Percentiles rank a stretch among this genome's conserved stretches.
phyloP scores from a whole-genome alignment of 768 basidiomycete genomes.

The Rhodosporidiobolus sp. region DNA sequence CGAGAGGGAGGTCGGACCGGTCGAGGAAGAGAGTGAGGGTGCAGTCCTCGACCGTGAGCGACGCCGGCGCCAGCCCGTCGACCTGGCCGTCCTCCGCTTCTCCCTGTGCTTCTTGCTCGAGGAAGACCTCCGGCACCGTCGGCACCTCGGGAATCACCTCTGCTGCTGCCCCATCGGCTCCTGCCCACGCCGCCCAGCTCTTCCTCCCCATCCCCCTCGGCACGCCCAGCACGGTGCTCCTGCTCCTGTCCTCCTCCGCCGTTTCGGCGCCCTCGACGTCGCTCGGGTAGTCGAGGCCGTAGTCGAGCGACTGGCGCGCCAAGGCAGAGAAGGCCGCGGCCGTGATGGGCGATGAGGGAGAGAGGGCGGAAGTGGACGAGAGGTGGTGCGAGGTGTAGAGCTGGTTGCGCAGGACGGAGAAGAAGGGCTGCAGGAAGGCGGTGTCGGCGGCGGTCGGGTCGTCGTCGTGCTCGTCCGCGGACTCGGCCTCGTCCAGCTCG shows the following conservation, averaged over 20 bases:
- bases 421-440: conserved; percentile 17
- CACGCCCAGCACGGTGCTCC: conserved; percentile 15
- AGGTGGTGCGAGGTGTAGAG: neutral
- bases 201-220: conserved; percentile 1
- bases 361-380: neutral
- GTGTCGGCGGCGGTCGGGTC: neutral
- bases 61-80: neutral
- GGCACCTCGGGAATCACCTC: neutral
- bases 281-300: neutral
- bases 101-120: neutral
- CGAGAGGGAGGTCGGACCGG: conserved; percentile 13
- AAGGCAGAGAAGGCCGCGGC: neutral
- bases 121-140: neutral
- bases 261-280: conserved; percentile 3
- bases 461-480: too few relatives aligned
- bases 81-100: neutral
- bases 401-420: conserved; percentile 17
- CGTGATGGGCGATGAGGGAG: neutral
- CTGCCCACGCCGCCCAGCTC: neutral
- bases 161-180: too few relatives aligned
- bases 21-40: conserved; percentile 24
- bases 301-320: neutral
- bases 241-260: conserved; percentile 5
- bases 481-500: neutral
- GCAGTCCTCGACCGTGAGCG: neutral